Evolutionary conservation across 768 basidiomycete species (phyloP), one percentile per base, ranked within the genome.

Genomic region (Arthromyces matolae): DNA sequence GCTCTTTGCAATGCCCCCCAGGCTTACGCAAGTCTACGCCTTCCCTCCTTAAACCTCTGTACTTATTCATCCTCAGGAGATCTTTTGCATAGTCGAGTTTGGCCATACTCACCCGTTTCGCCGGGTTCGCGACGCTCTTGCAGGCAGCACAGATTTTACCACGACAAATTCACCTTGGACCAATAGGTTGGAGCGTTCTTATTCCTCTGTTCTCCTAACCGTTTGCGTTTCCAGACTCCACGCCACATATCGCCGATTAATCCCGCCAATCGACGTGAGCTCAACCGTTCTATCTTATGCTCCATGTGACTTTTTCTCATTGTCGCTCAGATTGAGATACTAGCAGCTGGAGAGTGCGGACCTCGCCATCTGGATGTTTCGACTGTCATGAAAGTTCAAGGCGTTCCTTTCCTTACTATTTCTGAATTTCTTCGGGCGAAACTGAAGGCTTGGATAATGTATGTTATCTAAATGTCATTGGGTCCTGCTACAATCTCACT

Each of bases 401-500:
- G 79, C 18, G 69, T 92, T 5, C 90, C 89, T 8, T 92, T 92
- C 71, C 68, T 93, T 57, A 83, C 84, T n/a, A 71, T 87, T 50
- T 89, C 89, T 32, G 89, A 93, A 64, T 92, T 92, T 67, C 68
- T 92, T 58, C 76, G 89, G 57, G 89, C 88, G 37, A 93, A 92
- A 71, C 72, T 93, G 42, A 91, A 87, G 57, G 67, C 79, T 14
- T 93, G 89, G 89, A 75, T 81, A 54, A 84, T 88, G 89, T 87
- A 72, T 59, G 82, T 58, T 52, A 49, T 35, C 23, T 34, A 35
- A 51, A 41, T 47, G 49, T 43, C 40, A n/a, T n/a, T n/a, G n/a
- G n/a, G n/a, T n/a, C 23, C 28, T 53, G 49, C 40, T 48, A 32
- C 47, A 19, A 40, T 54, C 51, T 20, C 52, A 44, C 45, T 58